phyloP scores from a whole-genome alignment of 2,329 filamentous ascomycete genomes.

The Xylaria sp. region DNA sequence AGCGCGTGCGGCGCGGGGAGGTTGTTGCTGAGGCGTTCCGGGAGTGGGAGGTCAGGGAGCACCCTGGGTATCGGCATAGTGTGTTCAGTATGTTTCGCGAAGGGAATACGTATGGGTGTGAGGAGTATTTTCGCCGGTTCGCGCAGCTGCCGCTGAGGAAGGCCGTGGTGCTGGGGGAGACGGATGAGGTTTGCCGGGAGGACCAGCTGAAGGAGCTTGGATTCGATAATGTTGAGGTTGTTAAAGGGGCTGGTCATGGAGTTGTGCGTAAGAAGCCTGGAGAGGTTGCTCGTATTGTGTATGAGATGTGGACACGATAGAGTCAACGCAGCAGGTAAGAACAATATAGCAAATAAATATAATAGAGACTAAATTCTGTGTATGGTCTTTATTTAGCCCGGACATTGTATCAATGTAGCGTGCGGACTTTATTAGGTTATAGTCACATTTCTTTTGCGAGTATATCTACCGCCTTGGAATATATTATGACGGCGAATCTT shows the following conservation, averaged over 20 bases:
- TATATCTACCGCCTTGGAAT: background rate
- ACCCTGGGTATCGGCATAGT: constrained; percentile 24
- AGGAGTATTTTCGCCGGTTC: constrained; percentile 30
- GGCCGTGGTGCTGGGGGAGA: constrained; percentile 20
- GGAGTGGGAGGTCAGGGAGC: constrained; percentile 31
- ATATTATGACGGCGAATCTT: too few relatives aligned
- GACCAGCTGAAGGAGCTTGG: constrained; percentile 14
- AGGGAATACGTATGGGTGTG: constrained; percentile 25
- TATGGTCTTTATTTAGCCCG: too few relatives aligned
- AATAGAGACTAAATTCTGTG: background rate
- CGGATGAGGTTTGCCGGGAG: constrained; percentile 20
- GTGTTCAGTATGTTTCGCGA: constrained; percentile 32
- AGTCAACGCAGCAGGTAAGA: background rate
- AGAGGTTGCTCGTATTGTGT: constrained; percentile 30
- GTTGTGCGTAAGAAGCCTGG: constrained; percentile 16
- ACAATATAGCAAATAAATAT: background rate
- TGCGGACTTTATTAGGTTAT: background rate
- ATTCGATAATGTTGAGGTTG: constrained; percentile 20
- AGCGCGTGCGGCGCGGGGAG: constrained; percentile 25
- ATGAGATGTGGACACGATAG: constrained; percentile 29
- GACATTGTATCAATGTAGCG: background rate
- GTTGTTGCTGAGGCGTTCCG: constrained; percentile 30
- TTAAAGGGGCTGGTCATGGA: constrained; percentile 14
- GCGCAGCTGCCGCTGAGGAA: constrained; percentile 28
- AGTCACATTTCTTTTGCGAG: background rate